These are phyloP conservation scores for Takakia lepidozioides DNA, from an alignment of 225 moss, liverwort and hornwort genomes.

Conservation along the genomic window DNA sequence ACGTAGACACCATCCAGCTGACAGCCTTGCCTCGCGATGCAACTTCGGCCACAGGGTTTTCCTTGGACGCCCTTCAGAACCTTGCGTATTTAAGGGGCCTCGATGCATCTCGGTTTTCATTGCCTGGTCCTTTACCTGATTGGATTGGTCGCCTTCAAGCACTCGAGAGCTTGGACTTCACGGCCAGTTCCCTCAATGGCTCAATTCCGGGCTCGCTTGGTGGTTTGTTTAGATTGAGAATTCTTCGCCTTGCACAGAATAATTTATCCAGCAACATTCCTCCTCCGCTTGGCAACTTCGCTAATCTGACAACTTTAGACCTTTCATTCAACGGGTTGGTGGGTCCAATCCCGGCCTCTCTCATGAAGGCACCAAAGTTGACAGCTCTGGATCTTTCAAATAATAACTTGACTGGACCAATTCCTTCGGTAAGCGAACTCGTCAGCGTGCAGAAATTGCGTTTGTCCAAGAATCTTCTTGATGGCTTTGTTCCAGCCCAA, in stretches of 20 bases:
- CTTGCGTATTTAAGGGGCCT: slow-evolving; percentile 29
- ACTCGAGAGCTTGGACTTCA: slow-evolving; percentile 51
- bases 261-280: slow-evolving; percentile 19
- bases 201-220: slow-evolving; percentile 41
- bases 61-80: slow-evolving; percentile 21
- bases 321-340: no score
- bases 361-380: slow-evolving; percentile 19
- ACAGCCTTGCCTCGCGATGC: slow-evolving; percentile 17
- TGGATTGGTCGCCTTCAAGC: slow-evolving; percentile 17
- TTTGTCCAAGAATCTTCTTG: slow-evolving; percentile 42
- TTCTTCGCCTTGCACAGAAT: slow-evolving; percentile 15
- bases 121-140: slow-evolving; percentile 13
- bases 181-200: slow-evolving; percentile 39
- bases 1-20: slow-evolving; percentile 25
- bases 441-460: slow-evolving; percentile 22
- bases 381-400: slow-evolving; percentile 14
- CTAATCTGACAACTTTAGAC: slow-evolving; percentile 15
- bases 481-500: slow-evolving; percentile 37
- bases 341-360: background rate
- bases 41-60: background rate
- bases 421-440: slow-evolving; percentile 20
- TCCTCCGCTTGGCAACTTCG: slow-evolving; percentile 6
- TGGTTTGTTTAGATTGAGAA: slow-evolving; percentile 9
- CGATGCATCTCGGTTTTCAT: slow-evolving; percentile 29
- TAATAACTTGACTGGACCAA: slow-evolving; percentile 15